Evolutionary conservation across 2,329 filamentous ascomycete genomes (phyloP), one percentile per base, ranked within the genome.

Genomic region (Stachybotrys echinatus): DNA sequence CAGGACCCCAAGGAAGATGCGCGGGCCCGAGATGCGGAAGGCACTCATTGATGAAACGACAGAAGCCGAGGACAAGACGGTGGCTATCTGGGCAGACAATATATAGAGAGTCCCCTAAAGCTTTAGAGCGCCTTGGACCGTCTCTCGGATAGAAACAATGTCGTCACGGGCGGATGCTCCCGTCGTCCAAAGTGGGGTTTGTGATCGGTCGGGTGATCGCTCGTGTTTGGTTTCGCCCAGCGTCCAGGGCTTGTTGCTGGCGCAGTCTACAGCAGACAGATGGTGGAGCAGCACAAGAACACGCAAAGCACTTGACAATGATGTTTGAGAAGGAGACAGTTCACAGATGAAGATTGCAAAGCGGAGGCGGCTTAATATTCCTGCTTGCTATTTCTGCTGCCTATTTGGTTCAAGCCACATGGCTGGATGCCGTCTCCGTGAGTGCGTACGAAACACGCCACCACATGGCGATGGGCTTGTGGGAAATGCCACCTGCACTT

Each of bases 21-120:
- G 52, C 12, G 45, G n/a, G 31, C 27, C 34, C 23, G 10, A 22
- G 17, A 23, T 21, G 12, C 39, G 43, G 14, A 4, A 2, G n/a
- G 34, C 8, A 17, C 38, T 49, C 52, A 52, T 52, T 37, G 40
- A 34, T 44, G 23, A 5, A 40, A 17, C 6, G 23, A 46, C 8
- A 34, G 10, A 8, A 34, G 27, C 27, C 10, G 27, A 34, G 27
- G 27, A 34, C n/a, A 34, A 14, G 14, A 34, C 27, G 10, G 14
- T 14, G 14, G 27, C 27, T 34, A n/a, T 14, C 27, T 3, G 27
- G 27, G 27, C 27, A 5, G 5, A 34, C 27, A 5, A 5, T 34
- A 14, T 34, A 34, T 34, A 34, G 10, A 10, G 27, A n/a, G n/a
- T n/a, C n/a, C n/a, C n/a, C n/a, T n/a, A n/a, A 14, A 34, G 3